Evolutionary conservation across 2,329 filamentous ascomycete genomes (phyloP).

Genomic region (Lecanicillium sp.): DNA sequence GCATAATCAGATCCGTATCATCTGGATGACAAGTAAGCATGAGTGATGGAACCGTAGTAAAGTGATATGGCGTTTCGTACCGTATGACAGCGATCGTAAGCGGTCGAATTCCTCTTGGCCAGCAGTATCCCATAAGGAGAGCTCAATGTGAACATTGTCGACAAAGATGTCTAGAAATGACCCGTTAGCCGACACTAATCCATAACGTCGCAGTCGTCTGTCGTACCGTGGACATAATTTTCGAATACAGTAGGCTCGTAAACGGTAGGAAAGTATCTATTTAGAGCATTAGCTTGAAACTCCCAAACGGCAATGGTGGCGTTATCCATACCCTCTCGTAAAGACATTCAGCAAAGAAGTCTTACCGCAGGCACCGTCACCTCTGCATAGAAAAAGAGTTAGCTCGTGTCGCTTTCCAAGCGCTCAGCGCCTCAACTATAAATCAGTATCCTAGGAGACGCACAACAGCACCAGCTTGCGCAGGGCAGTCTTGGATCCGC

Average conservation of each 20-base stretch:
- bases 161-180: slow-evolving; percentile 78
- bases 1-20: slow-evolving; percentile 96
- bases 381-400: slow-evolving; percentile 41
- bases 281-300: slow-evolving; percentile 3
- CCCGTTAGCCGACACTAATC: slow-evolving; percentile 6
- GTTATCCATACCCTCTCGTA: slow-evolving; percentile 76
- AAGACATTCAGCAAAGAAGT: slow-evolving; percentile 97
- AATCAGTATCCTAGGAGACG: slow-evolving; percentile 12
- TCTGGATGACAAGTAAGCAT: no score
- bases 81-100: slow-evolving; percentile 89
- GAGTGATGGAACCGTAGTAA: neutral
- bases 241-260: slow-evolving; percentile 98
- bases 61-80: slow-evolving; percentile 27
- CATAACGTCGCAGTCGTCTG: no score
- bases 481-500: slow-evolving; percentile 77
- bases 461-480: slow-evolving; percentile 93
- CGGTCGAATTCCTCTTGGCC: slow-evolving; percentile 99
- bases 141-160: slow-evolving; percentile 91
- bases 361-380: slow-evolving; percentile 94
- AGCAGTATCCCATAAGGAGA: slow-evolving; percentile 96
- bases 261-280: slow-evolving; percentile 90
- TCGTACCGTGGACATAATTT: slow-evolving; percentile 92
- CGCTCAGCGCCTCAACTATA: neutral
- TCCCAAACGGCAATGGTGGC: neutral
- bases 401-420: neutral